Percentiles rank a stretch among this genome's conserved stretches.
phyloP scores from a whole-genome alignment of 805 yeast species.

The Komagataella pastoris region DNA sequence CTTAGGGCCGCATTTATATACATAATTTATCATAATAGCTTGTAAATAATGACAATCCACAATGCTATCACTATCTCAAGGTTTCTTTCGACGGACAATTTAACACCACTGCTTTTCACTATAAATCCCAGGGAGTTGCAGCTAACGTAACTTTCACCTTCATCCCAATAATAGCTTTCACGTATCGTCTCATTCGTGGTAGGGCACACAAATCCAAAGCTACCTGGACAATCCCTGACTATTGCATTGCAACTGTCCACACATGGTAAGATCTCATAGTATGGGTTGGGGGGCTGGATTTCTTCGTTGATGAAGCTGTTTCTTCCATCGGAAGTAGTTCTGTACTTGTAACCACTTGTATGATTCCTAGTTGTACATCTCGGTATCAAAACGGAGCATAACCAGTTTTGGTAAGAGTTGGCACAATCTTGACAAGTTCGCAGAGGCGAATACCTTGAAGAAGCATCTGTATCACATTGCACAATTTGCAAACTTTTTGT shows the following conservation, averaged over 20 bases:
- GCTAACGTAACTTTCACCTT: constrained; percentile 13
- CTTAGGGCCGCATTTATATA: not conserved
- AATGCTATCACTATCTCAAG: not conserved
- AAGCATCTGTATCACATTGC: constrained; percentile 58
- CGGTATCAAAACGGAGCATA: constrained; percentile 81
- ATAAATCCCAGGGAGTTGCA: constrained; percentile 27
- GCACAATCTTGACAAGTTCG: constrained; percentile 64
- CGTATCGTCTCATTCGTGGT: constrained; percentile 16
- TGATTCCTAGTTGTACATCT: constrained; percentile 51
- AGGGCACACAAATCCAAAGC: constrained; percentile 70
- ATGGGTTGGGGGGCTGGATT: constrained; percentile 39
- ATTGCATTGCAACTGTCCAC: constrained; percentile 66
- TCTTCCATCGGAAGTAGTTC: constrained; percentile 42
- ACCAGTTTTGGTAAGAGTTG: constrained; percentile 67
- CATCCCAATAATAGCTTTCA: constrained; percentile 31
- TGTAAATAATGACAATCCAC: not conserved
- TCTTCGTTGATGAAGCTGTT: constrained; percentile 39
- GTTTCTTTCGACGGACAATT: not conserved
- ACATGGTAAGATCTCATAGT: constrained; percentile 82
- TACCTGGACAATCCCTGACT: constrained; percentile 74
- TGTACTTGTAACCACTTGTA: constrained; percentile 24
- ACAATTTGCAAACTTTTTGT: constrained; percentile 62
- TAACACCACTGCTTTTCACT: not conserved
- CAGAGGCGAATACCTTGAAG: constrained; percentile 62
- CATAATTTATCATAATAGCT: not conserved